Evolutionary conservation across 1,284 basidiomycete genomes (phyloP).

Genomic region (Puccinia novopanici): DNA sequence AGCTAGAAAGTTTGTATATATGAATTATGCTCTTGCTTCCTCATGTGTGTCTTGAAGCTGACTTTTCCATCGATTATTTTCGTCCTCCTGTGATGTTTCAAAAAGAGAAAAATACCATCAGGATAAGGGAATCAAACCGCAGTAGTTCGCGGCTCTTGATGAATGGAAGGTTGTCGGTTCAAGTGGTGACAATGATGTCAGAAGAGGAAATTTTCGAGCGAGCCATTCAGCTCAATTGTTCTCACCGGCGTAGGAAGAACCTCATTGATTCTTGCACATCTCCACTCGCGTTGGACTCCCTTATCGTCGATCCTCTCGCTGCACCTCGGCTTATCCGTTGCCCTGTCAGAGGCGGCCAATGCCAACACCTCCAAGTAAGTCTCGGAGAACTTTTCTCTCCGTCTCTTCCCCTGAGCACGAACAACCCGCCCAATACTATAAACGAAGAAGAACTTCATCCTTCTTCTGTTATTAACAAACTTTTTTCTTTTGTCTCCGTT

Average conservation of each 20-base stretch:
- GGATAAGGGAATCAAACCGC: background rate
- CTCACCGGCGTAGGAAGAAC: background rate
- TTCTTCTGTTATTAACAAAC: too few species aligned
- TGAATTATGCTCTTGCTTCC: background rate
- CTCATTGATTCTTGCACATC: background rate
- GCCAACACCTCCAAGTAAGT: slow-evolving; percentile 4
- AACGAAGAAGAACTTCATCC: too few species aligned
- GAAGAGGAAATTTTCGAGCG: slow-evolving; percentile 3
- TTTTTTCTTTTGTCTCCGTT: too few species aligned
- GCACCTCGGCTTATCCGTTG: background rate
- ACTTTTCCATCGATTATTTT: too few species aligned
- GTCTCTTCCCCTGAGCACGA: too few species aligned
- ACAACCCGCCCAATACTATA: too few species aligned
- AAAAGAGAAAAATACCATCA: background rate
- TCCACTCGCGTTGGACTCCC: background rate
- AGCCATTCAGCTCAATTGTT: background rate
- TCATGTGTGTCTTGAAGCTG: too few species aligned
- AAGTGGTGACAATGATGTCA: slow-evolving; percentile 1
- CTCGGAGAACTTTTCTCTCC: background rate
- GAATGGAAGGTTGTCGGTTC: background rate
- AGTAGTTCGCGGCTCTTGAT: background rate
- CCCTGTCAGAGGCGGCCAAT: slow-evolving; percentile 2
- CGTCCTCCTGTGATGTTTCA: background rate
- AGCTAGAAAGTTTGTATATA: background rate
- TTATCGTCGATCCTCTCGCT: background rate